Evolutionary conservation across 2,329 filamentous ascomycete species (phyloP).

Genomic region (Cercospora zeae-maydis): DNA sequence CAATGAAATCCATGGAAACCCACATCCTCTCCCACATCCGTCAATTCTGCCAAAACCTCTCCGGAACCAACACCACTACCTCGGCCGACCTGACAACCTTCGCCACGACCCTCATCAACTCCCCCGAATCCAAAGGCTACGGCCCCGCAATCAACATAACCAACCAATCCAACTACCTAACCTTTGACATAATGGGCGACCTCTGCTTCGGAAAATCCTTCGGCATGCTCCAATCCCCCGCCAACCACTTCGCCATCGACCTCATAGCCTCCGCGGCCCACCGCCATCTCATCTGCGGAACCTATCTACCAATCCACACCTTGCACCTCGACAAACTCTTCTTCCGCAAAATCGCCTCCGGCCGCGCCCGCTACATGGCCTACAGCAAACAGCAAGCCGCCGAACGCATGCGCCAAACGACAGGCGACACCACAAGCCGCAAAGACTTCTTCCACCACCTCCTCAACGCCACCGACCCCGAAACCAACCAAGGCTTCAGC

Average conservation of each 20-base stretch:
- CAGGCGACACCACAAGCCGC: conserved; percentile 29
- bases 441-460: conserved; percentile 33
- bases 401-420: conserved; percentile 38
- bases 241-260: conserved; percentile 34
- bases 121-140: conserved; percentile 38
- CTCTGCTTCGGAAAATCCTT: conserved; percentile 40
- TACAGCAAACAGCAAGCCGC: conserved; percentile 44
- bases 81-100: conserved; percentile 5
- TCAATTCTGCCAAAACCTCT: conserved; percentile 37
- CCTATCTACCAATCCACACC: conserved; percentile 41
- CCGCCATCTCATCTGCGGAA: conserved; percentile 38
- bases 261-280: conserved; percentile 25
- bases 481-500: conserved; percentile 33
- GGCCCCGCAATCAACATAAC: conserved; percentile 44
- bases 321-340: conserved; percentile 42
- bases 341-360: conserved; percentile 44
- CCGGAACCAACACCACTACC: conserved; percentile 6
- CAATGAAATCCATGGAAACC: conserved; percentile 47
- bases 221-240: conserved; percentile 41
- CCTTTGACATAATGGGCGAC: conserved; percentile 38
- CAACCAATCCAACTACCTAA: conserved; percentile 41
- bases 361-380: conserved; percentile 42
- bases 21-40: conserved; percentile 45
- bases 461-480: conserved; percentile 31
- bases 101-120: background rate